phyloP scores from a whole-genome alignment of 768 basidiomycete species.

The Tulasnella sp. region DNA sequence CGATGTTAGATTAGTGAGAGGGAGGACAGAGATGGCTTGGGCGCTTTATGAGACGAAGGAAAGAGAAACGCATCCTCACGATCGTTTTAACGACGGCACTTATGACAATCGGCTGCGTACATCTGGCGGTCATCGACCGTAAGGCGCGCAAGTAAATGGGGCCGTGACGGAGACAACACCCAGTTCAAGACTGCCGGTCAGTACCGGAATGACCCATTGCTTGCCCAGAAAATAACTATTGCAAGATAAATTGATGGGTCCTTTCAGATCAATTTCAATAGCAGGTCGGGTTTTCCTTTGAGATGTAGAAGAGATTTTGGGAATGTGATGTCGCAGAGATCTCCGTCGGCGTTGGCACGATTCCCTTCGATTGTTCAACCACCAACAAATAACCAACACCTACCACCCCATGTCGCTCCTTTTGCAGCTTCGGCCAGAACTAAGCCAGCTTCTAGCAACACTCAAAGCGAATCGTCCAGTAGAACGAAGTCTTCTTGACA shows the following conservation, averaged over 20 bases:
- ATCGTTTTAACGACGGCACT: neutral
- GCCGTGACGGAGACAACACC: neutral
- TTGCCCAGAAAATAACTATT: neutral
- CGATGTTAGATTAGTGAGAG: neutral
- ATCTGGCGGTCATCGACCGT: neutral
- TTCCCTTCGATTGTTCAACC: slow-evolving; percentile 4
- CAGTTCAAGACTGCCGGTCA: neutral
- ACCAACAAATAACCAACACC: neutral
- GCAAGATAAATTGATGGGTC: neutral
- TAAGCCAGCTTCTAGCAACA: slow-evolving; percentile 6
- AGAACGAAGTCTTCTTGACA: neutral
- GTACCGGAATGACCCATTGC: neutral
- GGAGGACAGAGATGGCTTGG: neutral
- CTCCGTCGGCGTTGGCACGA: neutral
- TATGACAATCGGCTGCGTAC: neutral
- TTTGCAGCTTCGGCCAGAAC: neutral
- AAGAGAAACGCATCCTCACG: neutral
- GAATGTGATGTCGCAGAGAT: neutral
- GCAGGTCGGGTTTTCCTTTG: neutral
- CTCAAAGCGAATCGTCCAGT: neutral
- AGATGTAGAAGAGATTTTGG: neutral
- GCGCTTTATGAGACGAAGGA: neutral
- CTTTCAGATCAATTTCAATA: neutral
- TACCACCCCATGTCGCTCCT: neutral
- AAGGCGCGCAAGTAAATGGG: neutral